phyloP scores from a whole-genome alignment of 2,329 filamentous ascomycete species.

The Colletotrichum orbiculare region DNA sequence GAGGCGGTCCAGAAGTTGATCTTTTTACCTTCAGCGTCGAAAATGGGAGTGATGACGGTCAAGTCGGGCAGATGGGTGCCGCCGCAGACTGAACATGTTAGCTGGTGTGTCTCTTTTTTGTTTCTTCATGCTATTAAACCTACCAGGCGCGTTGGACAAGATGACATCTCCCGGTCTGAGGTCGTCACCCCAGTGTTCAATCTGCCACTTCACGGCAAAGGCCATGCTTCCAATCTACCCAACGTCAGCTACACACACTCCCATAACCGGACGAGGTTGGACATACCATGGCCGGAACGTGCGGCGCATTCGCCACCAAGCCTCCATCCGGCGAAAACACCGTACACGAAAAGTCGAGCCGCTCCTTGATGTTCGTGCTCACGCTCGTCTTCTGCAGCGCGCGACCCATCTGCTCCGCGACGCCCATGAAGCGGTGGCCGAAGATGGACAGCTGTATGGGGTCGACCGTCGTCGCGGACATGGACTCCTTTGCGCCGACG shows the following conservation, averaged over 20 bases:
- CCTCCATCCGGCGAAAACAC: constrained; percentile 80
- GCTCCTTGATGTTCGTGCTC: constrained; percentile 83
- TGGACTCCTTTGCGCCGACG: constrained; percentile 27
- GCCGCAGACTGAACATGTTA: constrained; percentile 44
- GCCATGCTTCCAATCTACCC: constrained; percentile 77
- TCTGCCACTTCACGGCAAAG: constrained; percentile 77
- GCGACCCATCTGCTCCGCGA: constrained; percentile 85
- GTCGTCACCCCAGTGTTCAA: constrained; percentile 66
- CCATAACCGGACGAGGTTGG: too few relatives aligned
- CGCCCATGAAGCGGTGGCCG: constrained; percentile 84
- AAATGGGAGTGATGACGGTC: constrained; percentile 50
- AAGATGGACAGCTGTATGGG: constrained; percentile 83
- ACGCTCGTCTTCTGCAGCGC: constrained; percentile 84
- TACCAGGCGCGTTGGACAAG: constrained; percentile 45
- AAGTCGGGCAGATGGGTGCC: constrained; percentile 53
- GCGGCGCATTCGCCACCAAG: constrained; percentile 79
- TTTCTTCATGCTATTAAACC: neutral
- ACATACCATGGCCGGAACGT: constrained; percentile 74
- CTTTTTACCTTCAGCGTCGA: constrained; percentile 52
- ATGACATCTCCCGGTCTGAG: constrained; percentile 50
- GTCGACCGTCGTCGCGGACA: constrained; percentile 57
- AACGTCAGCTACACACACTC: neutral
- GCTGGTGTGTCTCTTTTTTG: neutral
- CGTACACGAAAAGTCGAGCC: constrained; percentile 84
- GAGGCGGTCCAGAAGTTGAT: constrained; percentile 67